Conservation (phyloP, 257 asterid genomes). For the Fraxinus quadrangulata region DNA sequence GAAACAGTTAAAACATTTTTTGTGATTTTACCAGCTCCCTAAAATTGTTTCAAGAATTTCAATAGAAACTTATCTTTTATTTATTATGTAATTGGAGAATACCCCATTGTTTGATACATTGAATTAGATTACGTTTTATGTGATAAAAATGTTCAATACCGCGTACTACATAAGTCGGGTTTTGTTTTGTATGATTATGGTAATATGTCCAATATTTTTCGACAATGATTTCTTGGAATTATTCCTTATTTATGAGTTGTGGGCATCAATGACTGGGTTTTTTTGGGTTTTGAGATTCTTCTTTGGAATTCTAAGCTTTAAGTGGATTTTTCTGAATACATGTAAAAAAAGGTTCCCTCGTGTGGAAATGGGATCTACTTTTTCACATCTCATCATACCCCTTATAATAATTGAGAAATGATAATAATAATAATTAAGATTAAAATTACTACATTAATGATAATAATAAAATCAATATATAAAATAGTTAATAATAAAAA, state of each 20-base stretch:
- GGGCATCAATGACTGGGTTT: conserved; percentile 30
- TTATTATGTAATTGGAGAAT: too few relatives aligned
- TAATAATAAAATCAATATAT: background rate
- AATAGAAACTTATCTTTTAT: background rate
- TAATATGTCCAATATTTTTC: background rate
- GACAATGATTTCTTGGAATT: conserved; percentile 17
- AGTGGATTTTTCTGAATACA: conserved; percentile 32
- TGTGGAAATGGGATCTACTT: conserved; percentile 54
- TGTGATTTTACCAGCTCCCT: background rate
- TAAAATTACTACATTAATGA: background rate
- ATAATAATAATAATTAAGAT: conserved; percentile 16
- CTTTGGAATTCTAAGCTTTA: conserved; percentile 35
- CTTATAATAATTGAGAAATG: conserved; percentile 22
- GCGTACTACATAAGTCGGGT: background rate
- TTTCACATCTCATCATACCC: conserved; percentile 37
- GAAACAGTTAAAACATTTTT: conserved; percentile 5
- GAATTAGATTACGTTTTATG: background rate
- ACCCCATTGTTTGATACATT: background rate
- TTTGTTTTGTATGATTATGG: background rate
- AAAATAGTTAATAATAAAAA: background rate
- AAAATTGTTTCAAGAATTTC: background rate
- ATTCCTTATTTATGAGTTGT: conserved; percentile 22
- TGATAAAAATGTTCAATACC: too few relatives aligned
- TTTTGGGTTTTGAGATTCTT: conserved; percentile 31
- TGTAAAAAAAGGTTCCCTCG: conserved; percentile 36